Evolutionary conservation across 768 basidiomycete species (phyloP), one percentile per base, ranked within the genome.

Genomic region (Panellus pusillus): DNA sequence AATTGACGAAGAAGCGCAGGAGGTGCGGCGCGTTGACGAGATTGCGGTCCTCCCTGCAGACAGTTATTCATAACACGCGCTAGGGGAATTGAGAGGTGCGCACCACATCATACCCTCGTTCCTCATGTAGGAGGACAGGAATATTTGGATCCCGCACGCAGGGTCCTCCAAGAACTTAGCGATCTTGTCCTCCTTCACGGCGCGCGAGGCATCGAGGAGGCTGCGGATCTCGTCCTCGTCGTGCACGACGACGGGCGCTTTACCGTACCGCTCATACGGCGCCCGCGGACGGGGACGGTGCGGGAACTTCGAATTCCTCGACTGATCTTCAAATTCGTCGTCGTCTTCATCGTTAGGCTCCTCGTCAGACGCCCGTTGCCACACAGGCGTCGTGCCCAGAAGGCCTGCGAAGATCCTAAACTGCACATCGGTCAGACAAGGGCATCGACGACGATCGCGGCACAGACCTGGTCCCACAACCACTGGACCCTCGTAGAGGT

Each of bases 361-460:
- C 5, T 57, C 49, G 44, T 76, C 72, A 57, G 73, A 69, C 12
- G 67, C 70, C 32, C 71, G 67, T 3, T 63, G 66, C 73, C 74
- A 75, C 17, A 74, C 63, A 6, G 77, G 77, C 0, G 75, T 74
- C 44, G 75, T 76, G 39, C 78, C 70, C 6, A 81, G 72, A 9
- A 89, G 69, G 19, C 87, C 87, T n/a, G 76, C 65, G 63, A 77
- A 89, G 37, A 84, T 61, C 15, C 82, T 79, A 64, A 84, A 85
- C 87, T 89, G 60, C 24, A 9, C 57, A 4, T 4, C 14, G 32
- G 32, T 35, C 32, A 14, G 27, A 39, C 3, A 13, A 47, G 43
- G 19, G n/a, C 31, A 47, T 20, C 31, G 35, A 12, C 18, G 20
- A 31, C 47, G 46, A 7, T 12, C 4, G 18, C 45, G 24, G 19